Evolutionary conservation across 805 yeast species (phyloP).

Genomic region (Clavispora vitiphila): DNA sequence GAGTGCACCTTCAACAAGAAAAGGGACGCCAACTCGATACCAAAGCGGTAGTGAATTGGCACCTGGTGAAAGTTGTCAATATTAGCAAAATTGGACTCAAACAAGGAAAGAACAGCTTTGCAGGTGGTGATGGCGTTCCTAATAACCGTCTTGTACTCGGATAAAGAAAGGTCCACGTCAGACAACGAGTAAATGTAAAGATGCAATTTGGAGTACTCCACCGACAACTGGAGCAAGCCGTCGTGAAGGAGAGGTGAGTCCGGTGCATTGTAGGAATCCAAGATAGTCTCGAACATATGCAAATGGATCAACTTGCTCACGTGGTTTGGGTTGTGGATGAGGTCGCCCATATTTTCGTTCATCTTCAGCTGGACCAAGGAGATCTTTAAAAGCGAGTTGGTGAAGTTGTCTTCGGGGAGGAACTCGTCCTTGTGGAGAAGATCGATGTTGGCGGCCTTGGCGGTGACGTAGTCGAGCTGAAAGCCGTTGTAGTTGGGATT

Average conservation of each 20-base stretch:
- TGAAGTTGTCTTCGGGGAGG: slow-evolving; percentile 15
- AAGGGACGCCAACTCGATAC: slow-evolving; percentile 29
- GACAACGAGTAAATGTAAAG: slow-evolving; percentile 33
- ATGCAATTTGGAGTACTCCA: slow-evolving; percentile 35
- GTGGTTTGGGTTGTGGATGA: slow-evolving; percentile 20
- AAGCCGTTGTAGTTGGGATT: slow-evolving; percentile 19
- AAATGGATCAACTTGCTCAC: slow-evolving; percentile 33
- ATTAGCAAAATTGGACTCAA: slow-evolving; percentile 18
- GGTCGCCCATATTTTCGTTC: slow-evolving; percentile 34
- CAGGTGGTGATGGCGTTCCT: slow-evolving; percentile 26
- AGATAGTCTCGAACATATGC: slow-evolving; percentile 39
- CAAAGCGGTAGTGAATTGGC: slow-evolving; percentile 39
- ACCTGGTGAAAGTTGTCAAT: slow-evolving; percentile 22
- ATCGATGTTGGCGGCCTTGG: slow-evolving; percentile 27
- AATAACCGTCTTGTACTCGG: slow-evolving; percentile 26
- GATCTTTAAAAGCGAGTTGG: slow-evolving; percentile 21
- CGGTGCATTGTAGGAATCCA: slow-evolving; percentile 22
- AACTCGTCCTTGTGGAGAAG: slow-evolving; percentile 13
- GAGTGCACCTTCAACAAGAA: slow-evolving; percentile 26
- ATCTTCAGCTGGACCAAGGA: slow-evolving; percentile 37
- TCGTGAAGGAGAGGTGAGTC: slow-evolving; percentile 15
- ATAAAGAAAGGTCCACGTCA: slow-evolving; percentile 15
- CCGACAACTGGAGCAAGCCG: slow-evolving; percentile 26
- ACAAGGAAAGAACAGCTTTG: slow-evolving; percentile 22
- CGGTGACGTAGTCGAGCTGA: slow-evolving; percentile 33